phyloP scores from a whole-genome alignment of 1,284 basidiomycete species.

The Malassezia vespertilionis region DNA sequence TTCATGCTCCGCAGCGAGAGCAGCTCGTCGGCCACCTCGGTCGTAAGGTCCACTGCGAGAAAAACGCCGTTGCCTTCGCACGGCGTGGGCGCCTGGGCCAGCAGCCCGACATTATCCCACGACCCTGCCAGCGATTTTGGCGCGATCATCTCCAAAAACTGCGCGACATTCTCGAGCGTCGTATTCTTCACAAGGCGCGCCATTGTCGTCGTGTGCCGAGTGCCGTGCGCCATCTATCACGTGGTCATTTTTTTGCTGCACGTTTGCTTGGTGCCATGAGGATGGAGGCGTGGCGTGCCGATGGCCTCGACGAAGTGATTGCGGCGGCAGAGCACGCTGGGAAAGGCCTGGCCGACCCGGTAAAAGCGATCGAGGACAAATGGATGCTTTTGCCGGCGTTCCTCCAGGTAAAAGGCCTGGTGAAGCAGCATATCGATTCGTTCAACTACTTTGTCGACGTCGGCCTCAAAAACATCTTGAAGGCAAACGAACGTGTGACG shows the following conservation, averaged over 20 bases:
- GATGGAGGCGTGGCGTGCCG: conserved; percentile 1
- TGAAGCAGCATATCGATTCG: conserved; percentile 96
- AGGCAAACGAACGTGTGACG: conserved; percentile 44
- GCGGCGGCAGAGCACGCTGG: conserved; percentile 20
- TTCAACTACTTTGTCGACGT: conserved; percentile 99
- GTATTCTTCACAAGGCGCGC: background rate
- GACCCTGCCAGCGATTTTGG: conserved; percentile 13
- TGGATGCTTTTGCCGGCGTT: conserved; percentile 46
- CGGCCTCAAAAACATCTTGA: conserved; percentile 65
- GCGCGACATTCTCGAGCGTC: conserved; percentile 1
- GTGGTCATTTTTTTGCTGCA: background rate
- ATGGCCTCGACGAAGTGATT: conserved; percentile 8
- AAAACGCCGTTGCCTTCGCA: conserved; percentile 21
- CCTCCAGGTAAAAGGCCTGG: conserved; percentile 45
- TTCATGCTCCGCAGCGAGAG: conserved; percentile 24
- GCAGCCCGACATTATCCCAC: conserved; percentile 44
- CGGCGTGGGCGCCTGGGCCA: conserved; percentile 2
- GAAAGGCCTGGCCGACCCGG: conserved; percentile 50
- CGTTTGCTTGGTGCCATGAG: conserved; percentile 3
- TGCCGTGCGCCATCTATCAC: background rate
- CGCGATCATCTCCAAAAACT: conserved; percentile 4
- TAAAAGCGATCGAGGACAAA: conserved; percentile 52
- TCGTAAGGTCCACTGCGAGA: conserved; percentile 42
- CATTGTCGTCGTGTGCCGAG: background rate
- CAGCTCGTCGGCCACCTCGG: conserved; percentile 36